Conservation (phyloP, 345 rosid genomes). For the Laguncularia racemosa region DNA sequence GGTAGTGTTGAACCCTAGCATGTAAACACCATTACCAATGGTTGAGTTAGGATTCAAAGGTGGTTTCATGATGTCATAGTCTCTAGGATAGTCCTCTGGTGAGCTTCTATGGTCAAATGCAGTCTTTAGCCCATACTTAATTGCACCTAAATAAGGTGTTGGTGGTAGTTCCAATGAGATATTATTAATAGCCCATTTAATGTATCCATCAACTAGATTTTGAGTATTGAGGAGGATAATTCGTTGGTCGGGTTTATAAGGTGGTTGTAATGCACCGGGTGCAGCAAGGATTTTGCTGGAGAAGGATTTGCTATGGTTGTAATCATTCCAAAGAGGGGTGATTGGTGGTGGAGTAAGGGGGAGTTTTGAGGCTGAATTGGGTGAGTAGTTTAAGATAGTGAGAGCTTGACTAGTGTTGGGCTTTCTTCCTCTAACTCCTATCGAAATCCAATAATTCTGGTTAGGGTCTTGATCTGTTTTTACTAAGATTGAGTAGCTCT, state of each 20-base stretch:
- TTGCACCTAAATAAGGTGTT: slow-evolving; percentile 75
- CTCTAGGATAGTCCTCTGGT: slow-evolving; percentile 31
- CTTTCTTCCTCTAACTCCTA: slow-evolving; percentile 52
- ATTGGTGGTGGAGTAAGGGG: slow-evolving; percentile 50
- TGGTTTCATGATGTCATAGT: slow-evolving; percentile 49
- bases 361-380: slow-evolving; percentile 28
- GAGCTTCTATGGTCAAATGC: slow-evolving; percentile 37
- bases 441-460: slow-evolving; percentile 52
- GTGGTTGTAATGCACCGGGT: slow-evolving; percentile 41
- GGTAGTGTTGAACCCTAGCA: slow-evolving; percentile 30
- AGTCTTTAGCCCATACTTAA: slow-evolving; percentile 30
- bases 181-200: slow-evolving; percentile 75
- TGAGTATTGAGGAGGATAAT: slow-evolving; percentile 74
- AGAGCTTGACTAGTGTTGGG: slow-evolving; percentile 57
- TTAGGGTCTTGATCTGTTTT: slow-evolving; percentile 47
- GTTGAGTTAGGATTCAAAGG: slow-evolving; percentile 43
- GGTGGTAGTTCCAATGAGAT: slow-evolving; percentile 51
- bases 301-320: slow-evolving; percentile 44
- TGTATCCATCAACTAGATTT: slow-evolving; percentile 41
- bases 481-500: slow-evolving; percentile 68
- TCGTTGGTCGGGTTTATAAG: slow-evolving; percentile 22
- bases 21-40: slow-evolving; percentile 50
- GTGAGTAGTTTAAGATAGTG: slow-evolving; percentile 46
- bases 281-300: slow-evolving; percentile 28
- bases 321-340: slow-evolving; percentile 68